Evolutionary conservation across 495 filamentous ascomycete genomes (phyloP).

Genomic region (Bathelium albidoporum): DNA sequence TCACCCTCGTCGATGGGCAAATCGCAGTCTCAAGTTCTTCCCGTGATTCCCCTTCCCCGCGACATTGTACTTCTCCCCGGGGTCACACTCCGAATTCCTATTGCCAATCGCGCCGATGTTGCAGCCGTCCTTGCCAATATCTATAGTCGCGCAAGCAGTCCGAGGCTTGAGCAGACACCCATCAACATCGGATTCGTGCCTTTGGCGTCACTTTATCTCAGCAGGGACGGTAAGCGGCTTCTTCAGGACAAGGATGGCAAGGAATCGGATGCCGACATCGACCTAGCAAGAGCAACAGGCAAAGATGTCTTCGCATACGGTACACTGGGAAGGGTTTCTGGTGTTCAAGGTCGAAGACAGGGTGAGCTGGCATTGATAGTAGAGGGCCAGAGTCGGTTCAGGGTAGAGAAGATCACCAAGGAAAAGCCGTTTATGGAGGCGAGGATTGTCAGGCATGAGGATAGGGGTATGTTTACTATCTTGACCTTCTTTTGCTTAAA

Average conservation of each 20-base stretch:
- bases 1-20: constrained; percentile 21
- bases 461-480: constrained; percentile 39
- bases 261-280: constrained; percentile 32
- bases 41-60: constrained; percentile 65
- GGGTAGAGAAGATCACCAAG: constrained; percentile 60
- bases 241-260: constrained; percentile 41
- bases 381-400: constrained; percentile 70
- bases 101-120: constrained; percentile 71
- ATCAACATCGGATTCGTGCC: constrained; percentile 77
- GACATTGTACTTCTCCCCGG: constrained; percentile 72
- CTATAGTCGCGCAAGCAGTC: constrained; percentile 54
- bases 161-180: constrained; percentile 50
- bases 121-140: constrained; percentile 69
- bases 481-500: neutral
- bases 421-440: constrained; percentile 82
- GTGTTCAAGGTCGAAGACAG: constrained; percentile 68
- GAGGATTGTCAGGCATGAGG: constrained; percentile 53
- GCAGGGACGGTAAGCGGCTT: constrained; percentile 58
- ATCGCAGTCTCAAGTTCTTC: constrained; percentile 44
- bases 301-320: constrained; percentile 68
- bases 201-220: constrained; percentile 58
- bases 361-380: constrained; percentile 74
- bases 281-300: constrained; percentile 52
- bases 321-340: constrained; percentile 69
- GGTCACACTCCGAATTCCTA: constrained; percentile 62